Base-by-base conservation (phyloP, 495 filamentous ascomycete genomes). In the Xylaria venustula region DNA sequence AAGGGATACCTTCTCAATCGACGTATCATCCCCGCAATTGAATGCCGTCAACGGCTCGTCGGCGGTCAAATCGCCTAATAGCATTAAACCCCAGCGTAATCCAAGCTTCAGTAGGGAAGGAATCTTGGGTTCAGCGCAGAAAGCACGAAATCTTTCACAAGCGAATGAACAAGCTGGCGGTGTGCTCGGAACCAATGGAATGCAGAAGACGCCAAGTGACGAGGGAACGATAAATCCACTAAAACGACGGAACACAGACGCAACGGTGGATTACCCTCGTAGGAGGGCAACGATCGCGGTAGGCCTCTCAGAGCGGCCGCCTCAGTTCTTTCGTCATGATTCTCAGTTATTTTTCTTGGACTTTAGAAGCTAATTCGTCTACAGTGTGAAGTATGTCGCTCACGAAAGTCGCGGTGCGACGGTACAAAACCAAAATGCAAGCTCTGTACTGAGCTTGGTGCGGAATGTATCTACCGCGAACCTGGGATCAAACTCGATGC, bases 401-500 rank as follows among this genome's bases (percentile, higher is more conserved):
- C 89, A 37, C 82, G 90, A 59, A 93, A 93, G 72, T 92, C 90
- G 51, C 81, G 89, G 69, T 93, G 90, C 70, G 90, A 92, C 68
- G 90, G 90, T n/a, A 87, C 82, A 7, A 86, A 90, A 58, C 90
- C 90, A 14, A 91, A 90, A 72, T 93, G 90, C 70, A 86, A 89
- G 72, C 85, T 93, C 17, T 93, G 90, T 73, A 86, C 87, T 15
- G 90, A 92, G 69, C 79, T 93, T 41, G 87, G 90, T 61, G 90
- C 88, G 15, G 90, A 92, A 60, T 93, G 90, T 71, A 82, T 91
- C 59, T 93, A 93, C 68, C 83, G 90, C 46, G 90, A 93, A 72
- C 90, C 90, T 15, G 90, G 90, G 4, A 92, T 92, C 75, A 93
- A 93, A 72, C 85, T 92, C 26, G 90, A 92, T 72, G 89, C 90